A percentile compares a stretch with the other conserved stretches of the same genome.
phyloP scores from a whole-genome alignment of 2,329 filamentous ascomycete genomes.

The Davidsoniella neocaledoniae region DNA sequence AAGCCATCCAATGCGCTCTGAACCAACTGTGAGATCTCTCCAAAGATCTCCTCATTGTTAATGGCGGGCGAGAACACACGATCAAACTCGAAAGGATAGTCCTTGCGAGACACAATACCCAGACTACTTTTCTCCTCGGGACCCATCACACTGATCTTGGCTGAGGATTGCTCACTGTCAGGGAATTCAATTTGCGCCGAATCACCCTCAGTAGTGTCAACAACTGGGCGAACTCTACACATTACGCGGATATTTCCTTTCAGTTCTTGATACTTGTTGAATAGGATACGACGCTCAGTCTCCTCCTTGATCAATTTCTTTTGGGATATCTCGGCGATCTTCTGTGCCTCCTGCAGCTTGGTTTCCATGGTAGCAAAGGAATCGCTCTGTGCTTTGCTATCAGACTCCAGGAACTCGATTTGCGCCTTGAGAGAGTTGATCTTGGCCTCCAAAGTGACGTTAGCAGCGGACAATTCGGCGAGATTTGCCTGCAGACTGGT shows the following conservation, averaged over 20 bases:
- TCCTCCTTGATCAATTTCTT: constrained; percentile 84
- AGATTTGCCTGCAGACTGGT: constrained; percentile 34
- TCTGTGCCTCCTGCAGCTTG: constrained; percentile 60
- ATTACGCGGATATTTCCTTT: constrained; percentile 98
- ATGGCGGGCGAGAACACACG: constrained; percentile 69
- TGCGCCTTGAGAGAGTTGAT: constrained; percentile 63
- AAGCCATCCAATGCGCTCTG: constrained; percentile 94
- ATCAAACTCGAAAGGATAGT: constrained; percentile 78
- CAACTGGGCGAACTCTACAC: constrained; percentile 74
- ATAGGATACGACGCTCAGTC: constrained; percentile 73
- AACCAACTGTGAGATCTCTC: constrained; percentile 90
- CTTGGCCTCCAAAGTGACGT: constrained; percentile 53
- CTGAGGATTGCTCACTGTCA: constrained; percentile 58
- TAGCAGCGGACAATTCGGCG: constrained; percentile 41
- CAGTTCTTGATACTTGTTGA: constrained; percentile 94
- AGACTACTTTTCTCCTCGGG: constrained; percentile 72
- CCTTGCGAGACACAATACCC: constrained; percentile 58
- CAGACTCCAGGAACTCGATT: constrained; percentile 78
- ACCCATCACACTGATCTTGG: constrained; percentile 70
- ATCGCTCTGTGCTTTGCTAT: constrained; percentile 75
- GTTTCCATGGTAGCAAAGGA: constrained; percentile 70
- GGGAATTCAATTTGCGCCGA: constrained; percentile 65
- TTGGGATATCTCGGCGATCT: constrained; percentile 50
- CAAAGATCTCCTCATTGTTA: constrained; percentile 76
- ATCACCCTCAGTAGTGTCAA: constrained; percentile 41